Evolutionary conservation across 164 flowering plant species (phyloP).

Genomic region (Stephania yunnanensis): DNA sequence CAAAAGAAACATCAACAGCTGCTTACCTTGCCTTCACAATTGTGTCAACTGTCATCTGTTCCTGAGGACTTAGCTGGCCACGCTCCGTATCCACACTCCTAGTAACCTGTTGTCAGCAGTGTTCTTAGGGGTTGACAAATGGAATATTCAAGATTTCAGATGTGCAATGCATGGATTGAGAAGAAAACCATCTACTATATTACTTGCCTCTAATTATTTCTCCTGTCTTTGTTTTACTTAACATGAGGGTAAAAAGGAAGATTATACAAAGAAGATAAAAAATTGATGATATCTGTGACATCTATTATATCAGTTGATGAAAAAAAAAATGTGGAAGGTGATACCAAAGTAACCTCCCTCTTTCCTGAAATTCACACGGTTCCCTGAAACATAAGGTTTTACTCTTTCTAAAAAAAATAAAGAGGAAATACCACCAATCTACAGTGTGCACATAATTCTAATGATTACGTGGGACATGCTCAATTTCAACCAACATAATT

Average conservation of each 20-base stretch:
- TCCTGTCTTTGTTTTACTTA: no score
- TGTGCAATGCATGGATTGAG: not conserved
- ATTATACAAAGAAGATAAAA: no score
- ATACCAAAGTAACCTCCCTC: no score
- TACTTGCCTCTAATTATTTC: no score
- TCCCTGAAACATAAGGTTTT: no score
- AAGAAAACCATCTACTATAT: not conserved
- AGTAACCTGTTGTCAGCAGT: slow-evolving; percentile 55
- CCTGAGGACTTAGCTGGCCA: slow-evolving; percentile 80
- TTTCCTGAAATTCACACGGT: no score
- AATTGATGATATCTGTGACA: no score
- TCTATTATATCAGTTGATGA: no score
- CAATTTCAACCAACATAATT: no score
- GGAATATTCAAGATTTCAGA: not conserved
- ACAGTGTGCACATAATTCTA: not conserved
- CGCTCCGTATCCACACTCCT: slow-evolving; percentile 81
- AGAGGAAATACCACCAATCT: not conserved
- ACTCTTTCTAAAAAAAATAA: not conserved
- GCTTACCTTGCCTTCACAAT: slow-evolving; percentile 80
- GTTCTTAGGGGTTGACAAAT: not conserved
- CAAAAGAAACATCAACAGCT: not conserved
- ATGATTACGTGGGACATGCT: not conserved
- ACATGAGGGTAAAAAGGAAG: no score
- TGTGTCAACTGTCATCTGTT: slow-evolving; percentile 75
- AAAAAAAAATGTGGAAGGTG: no score